Percentiles rank a stretch among this genome's conserved stretches.
Conservation (phyloP, 2,329 filamentous ascomycete species). For the Calonectria crousiana region DNA sequence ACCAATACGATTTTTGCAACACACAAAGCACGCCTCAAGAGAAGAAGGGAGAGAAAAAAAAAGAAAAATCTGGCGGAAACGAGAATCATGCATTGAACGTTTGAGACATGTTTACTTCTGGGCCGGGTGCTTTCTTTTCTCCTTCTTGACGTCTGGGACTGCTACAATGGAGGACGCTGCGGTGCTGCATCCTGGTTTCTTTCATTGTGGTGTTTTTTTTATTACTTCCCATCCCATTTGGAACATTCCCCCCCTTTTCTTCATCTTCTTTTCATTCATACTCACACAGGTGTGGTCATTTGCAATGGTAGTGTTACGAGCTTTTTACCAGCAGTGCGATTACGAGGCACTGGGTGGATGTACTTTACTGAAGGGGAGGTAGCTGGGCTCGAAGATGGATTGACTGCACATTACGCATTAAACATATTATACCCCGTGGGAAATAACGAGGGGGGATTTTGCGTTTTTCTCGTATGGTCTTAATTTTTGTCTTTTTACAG, state of each 20-base stretch:
- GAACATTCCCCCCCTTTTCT: too few relatives aligned
- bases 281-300: background rate
- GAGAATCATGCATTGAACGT: background rate
- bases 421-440: conserved; percentile 4
- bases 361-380: background rate
- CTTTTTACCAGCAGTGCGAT: background rate
- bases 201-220: background rate
- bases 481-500: background rate
- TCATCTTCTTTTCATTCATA: too few relatives aligned
- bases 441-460: background rate
- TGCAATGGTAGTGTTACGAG: background rate
- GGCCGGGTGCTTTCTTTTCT: background rate
- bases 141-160: background rate
- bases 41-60: too few relatives aligned
- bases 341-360: background rate
- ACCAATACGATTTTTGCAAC: background rate
- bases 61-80: background rate
- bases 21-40: background rate
- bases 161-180: background rate
- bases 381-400: background rate
- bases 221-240: background rate
- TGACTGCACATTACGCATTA: background rate
- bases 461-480: background rate
- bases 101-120: background rate
- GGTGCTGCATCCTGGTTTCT: background rate